phyloP scores from a whole-genome alignment of 192 early-diverging fungal species.

The Mortierella hygrophila region DNA sequence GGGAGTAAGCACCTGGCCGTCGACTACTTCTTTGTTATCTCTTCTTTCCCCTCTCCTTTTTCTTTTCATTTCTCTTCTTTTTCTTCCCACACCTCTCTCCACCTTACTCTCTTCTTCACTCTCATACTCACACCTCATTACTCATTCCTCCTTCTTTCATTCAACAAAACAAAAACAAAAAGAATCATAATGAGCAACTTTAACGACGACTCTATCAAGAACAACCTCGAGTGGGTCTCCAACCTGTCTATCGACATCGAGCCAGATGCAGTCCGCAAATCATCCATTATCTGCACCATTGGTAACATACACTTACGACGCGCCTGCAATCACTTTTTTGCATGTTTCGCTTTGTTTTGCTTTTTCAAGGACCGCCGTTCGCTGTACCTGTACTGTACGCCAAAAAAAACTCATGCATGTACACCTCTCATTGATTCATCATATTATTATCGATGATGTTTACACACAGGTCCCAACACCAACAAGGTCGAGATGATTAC shows the following conservation, averaged over 20 bases:
- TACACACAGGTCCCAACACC: constrained; percentile 72
- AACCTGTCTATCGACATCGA: constrained; percentile 71
- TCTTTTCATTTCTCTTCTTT: not conserved
- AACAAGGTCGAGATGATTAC: constrained; percentile 80
- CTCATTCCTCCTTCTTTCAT: not conserved
- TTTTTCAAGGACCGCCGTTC: not conserved
- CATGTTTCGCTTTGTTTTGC: not conserved
- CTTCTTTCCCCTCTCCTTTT: not conserved
- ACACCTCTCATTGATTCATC: not conserved
- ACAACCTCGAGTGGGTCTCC: constrained; percentile 80
- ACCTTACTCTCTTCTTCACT: not conserved
- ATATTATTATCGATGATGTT: not conserved
- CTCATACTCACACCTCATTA: not conserved
- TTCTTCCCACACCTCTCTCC: constrained; percentile 7
- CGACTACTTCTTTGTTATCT: not conserved
- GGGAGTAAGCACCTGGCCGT: not conserved
- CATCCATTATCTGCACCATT: constrained; percentile 88
- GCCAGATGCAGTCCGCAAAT: constrained; percentile 74
- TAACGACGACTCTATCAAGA: constrained; percentile 58
- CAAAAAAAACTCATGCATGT: not conserved
- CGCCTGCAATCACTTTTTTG: too few relatives aligned
- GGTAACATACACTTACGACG: constrained; percentile 47
- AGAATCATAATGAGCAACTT: constrained; percentile 11
- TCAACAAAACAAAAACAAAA: not conserved
- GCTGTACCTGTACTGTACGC: not conserved